A percentile compares a stretch with the other conserved stretches of the same genome.
phyloP scores from a whole-genome alignment of 2,329 filamentous ascomycete species.

The Penicillium sp. region DNA sequence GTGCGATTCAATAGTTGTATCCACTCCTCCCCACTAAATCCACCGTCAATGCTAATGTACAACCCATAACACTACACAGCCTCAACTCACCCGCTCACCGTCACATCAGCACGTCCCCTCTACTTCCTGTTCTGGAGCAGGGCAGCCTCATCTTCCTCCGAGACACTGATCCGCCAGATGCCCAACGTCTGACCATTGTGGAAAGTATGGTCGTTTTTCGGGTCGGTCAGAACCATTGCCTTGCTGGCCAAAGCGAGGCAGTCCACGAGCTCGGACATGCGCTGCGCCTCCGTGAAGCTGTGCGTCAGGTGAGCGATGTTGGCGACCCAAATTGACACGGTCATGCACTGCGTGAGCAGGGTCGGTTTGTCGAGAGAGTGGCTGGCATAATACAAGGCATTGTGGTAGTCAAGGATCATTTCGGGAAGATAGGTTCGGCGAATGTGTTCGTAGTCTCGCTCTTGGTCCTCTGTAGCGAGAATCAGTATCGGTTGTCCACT shows the following conservation, averaged over 20 bases:
- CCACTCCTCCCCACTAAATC: not conserved
- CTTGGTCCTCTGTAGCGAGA: constrained; percentile 52
- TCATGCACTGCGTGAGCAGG: constrained; percentile 80
- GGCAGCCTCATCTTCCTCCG: constrained; percentile 28
- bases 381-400: constrained; percentile 76
- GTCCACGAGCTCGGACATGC: constrained; percentile 75
- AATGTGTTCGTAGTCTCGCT: constrained; percentile 64
- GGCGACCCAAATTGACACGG: constrained; percentile 77
- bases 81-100: not conserved
- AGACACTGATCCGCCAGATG: constrained; percentile 42
- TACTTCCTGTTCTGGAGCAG: constrained; percentile 13
- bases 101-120: not conserved
- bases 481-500: constrained; percentile 8
- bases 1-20: not conserved
- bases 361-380: constrained; percentile 71
- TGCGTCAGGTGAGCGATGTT: constrained; percentile 67
- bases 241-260: constrained; percentile 77
- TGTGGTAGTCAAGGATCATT: constrained; percentile 79
- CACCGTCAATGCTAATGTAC: not conserved
- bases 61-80: not conserved
- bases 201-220: constrained; percentile 46
- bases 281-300: constrained; percentile 64
- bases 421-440: constrained; percentile 83
- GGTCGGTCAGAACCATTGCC: constrained; percentile 61
- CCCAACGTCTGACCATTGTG: constrained; percentile 39